Conservation (phyloP, 2,329 filamentous ascomycete species). For the Epichloe sibirici region DNA sequence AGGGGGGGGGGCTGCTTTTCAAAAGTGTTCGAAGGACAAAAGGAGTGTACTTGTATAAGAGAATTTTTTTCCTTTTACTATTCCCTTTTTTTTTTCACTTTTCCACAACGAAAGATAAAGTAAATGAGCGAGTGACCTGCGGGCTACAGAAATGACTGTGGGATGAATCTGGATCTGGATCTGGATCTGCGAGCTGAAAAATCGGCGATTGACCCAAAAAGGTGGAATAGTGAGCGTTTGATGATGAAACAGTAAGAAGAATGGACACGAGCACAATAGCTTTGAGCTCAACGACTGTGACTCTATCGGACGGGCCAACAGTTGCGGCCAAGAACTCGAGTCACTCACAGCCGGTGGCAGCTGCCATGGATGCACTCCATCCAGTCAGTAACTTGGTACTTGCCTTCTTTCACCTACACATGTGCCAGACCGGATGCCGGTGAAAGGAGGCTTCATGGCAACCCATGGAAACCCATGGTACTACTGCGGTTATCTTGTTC, state of each 20-base stretch:
- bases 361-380: background rate
- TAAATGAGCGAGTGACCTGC: background rate
- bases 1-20: background rate
- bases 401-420: too few relatives aligned
- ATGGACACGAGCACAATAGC: background rate
- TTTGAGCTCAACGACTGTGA: background rate
- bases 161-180: too few relatives aligned
- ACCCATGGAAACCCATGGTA: too few relatives aligned
- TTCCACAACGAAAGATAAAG: background rate
- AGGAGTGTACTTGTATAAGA: background rate
- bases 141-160: background rate
- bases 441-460: background rate
- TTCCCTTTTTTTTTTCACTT: background rate
- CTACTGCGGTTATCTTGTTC: background rate
- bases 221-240: background rate
- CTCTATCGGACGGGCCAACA: background rate
- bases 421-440: background rate
- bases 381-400: too few relatives aligned
- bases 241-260: background rate
- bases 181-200: background rate
- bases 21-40: background rate
- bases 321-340: background rate
- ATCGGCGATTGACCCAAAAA: background rate
- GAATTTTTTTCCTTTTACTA: too few relatives aligned
- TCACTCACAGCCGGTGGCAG: background rate